phyloP scores from a whole-genome alignment of 192 early-diverging fungal species.

The Entophlyctis luteolus region DNA sequence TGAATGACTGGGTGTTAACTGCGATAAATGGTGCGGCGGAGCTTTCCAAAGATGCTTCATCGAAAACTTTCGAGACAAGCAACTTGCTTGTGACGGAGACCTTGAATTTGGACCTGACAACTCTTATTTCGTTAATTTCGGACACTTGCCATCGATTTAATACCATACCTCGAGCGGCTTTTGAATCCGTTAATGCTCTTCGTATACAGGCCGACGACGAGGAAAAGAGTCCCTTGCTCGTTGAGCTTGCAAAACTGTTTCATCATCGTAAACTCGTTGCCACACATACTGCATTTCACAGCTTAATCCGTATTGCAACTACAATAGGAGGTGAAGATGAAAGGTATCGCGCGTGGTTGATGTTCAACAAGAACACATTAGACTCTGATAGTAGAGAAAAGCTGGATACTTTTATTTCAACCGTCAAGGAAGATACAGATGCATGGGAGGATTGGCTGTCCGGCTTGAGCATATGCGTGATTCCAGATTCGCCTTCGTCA shows the following conservation, averaged over 20 bases:
- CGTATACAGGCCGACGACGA: conserved; percentile 33
- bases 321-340: conserved; percentile 41
- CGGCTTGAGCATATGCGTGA: conserved; percentile 3
- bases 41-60: not conserved
- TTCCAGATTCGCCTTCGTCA: conserved; percentile 28
- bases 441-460: not conserved
- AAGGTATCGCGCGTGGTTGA: conserved; percentile 10
- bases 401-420: not conserved
- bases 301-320: conserved; percentile 33
- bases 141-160: conserved; percentile 32
- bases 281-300: conserved; percentile 30
- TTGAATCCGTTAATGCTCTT: conserved; percentile 35
- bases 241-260: not conserved
- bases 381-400: not conserved
- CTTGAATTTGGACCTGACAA: conserved; percentile 48
- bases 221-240: conserved; percentile 17
- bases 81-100: conserved; percentile 17
- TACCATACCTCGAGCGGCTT: conserved; percentile 31
- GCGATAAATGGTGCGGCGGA: too few species aligned
- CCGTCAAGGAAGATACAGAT: not conserved
- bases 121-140: conserved; percentile 36
- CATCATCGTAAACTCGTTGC: conserved; percentile 21
- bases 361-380: conserved; percentile 28
- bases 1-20: not conserved
- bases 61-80: not conserved